Base-by-base conservation (phyloP, 2,329 filamentous ascomycete species). In the Monilinia fructigena region DNA sequence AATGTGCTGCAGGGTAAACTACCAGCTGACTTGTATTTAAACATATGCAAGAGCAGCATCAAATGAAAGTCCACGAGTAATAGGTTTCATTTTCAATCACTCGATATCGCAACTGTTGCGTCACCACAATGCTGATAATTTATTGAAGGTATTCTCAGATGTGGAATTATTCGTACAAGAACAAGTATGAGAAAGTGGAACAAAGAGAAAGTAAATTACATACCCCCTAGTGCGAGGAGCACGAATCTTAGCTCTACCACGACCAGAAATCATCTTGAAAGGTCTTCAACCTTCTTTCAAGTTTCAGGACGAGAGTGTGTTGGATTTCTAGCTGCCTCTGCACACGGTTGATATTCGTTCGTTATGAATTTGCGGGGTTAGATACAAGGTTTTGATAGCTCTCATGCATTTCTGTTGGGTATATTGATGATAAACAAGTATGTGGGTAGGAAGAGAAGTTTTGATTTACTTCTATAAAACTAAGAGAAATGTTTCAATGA, bases 191-290 rank as follows among this genome's bases (percentile, higher is more conserved):
- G 47, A 55, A 26, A 31, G 26, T 53, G 59, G 55, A 66, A 63
- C 63, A 58, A 55, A 59, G 5, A 56, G 60, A 54, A 54, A 42
- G 7, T 8, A 23, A 56, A 35, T 23, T 54, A 83, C 86, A 76
- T 82, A 91, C 89, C 77, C 86, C 75, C 87, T 81, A 47, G 11
- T 40, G 38, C 38, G 38, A 40, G 89, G 89, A 66, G 88, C 85
- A 63, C 88, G 80, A 68, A 92, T 90, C 75, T 88, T 90, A 55
- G 83, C 80, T 74, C 79, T 79, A 66, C 81, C 81, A 72, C 81
- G 78, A 68, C 81, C 81, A 8, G 81, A 82, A 71, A 83, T 82
- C 81, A 83, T 83, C 35, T 69, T 65, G 52, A 16, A 31, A 23
- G 28, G n/a, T 31, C 11, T 52, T 59, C 45, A 23, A n/a, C 8